Evolutionary conservation across 345 rosid genomes (phyloP).

Genomic region (Clarkia xantiana): DNA sequence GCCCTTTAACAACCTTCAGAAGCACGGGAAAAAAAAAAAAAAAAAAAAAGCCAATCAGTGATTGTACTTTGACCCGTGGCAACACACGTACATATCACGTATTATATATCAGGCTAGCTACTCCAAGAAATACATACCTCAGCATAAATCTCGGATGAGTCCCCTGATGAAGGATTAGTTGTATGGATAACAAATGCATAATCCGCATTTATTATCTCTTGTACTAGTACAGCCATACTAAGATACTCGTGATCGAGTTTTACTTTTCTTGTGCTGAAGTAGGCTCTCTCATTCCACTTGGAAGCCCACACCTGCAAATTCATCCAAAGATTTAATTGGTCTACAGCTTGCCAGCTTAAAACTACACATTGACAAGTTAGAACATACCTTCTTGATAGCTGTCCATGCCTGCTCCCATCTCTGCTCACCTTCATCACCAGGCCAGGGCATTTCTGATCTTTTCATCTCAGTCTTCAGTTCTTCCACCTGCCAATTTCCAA

Average conservation of each 20-base stretch:
- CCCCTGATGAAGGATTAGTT: conserved; percentile 88
- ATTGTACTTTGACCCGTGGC: not conserved
- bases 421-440: conserved; percentile 85
- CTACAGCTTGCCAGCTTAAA: not conserved
- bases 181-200: conserved; percentile 98
- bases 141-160: conserved; percentile 80
- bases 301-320: conserved; percentile 89
- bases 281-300: conserved; percentile 98
- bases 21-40: too few relatives aligned
- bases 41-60: not conserved
- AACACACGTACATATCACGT: not conserved
- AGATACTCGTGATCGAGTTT: conserved; percentile 88
- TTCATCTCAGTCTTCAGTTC: conserved; percentile 75
- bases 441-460: conserved; percentile 95
- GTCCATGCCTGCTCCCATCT: conserved; percentile 98
- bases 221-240: conserved; percentile 97
- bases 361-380: not conserved
- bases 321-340: conserved; percentile 1
- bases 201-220: conserved; percentile 89
- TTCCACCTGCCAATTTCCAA: conserved; percentile 41
- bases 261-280: conserved; percentile 79
- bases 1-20: conserved; percentile 83
- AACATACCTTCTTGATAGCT: conserved; percentile 76
- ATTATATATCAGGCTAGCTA: not conserved
- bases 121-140: conserved; percentile 37